Evolutionary conservation across 345 rosid genomes (phyloP).

Genomic region (Salix purpurea): DNA sequence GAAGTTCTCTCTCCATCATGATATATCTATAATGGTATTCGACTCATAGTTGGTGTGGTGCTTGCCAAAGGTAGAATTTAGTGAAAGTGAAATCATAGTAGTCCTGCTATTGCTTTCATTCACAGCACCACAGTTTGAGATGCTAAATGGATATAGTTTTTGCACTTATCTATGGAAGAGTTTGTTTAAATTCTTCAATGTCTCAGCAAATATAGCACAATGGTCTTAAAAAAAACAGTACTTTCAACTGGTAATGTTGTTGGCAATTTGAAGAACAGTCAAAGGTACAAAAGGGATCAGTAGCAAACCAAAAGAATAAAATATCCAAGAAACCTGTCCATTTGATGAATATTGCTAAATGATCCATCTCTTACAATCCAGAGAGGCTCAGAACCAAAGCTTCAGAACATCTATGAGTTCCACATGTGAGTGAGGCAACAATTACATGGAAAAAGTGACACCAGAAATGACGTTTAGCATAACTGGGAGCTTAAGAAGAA

Average conservation of each 20-base stretch:
- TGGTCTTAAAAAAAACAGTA: not conserved
- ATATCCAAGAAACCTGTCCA: not conserved
- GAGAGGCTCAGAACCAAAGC: not conserved
- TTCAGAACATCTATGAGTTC: not conserved
- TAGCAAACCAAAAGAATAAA: not conserved
- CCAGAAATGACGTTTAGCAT: not conserved
- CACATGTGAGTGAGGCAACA: not conserved
- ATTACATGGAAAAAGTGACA: not conserved
- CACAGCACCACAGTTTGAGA: too few species aligned
- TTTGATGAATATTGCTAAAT: not conserved
- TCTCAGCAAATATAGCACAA: not conserved
- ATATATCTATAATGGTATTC: too few species aligned
- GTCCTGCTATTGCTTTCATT: too few species aligned
- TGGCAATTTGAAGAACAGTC: not conserved
- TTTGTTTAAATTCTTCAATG: too few species aligned
- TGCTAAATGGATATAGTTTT: too few species aligned
- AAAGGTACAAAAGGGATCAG: not conserved
- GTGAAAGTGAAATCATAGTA: too few species aligned
- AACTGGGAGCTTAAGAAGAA: not conserved
- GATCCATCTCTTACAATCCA: not conserved
- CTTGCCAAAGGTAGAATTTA: too few species aligned
- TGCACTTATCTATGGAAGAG: too few species aligned
- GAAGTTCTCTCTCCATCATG: too few species aligned
- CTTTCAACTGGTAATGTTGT: not conserved
- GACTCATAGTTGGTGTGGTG: too few species aligned